A percentile compares a stretch with the other conserved stretches of the same genome.
These are phyloP conservation scores for Trichoderma aggressivum DNA, from an alignment of 2,329 filamentous ascomycete species.

Conservation along the genomic window DNA sequence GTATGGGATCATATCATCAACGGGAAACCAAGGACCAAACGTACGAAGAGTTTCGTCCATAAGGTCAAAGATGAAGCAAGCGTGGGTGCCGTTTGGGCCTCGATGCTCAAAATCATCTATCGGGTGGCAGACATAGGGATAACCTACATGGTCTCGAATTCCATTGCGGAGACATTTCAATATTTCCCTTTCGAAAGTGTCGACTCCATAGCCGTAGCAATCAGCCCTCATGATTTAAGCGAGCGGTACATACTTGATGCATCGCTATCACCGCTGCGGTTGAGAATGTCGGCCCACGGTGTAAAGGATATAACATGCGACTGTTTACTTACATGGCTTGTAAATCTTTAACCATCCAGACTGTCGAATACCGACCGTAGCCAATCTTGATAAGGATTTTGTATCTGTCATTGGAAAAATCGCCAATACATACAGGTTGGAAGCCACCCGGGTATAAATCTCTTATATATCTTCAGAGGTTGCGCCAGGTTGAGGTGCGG, in stretches of 20 bases:
- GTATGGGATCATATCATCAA: background rate
- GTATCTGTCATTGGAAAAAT: conserved; percentile 17
- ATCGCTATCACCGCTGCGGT: background rate
- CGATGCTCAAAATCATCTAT: background rate
- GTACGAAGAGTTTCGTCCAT: background rate
- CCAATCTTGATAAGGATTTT: conserved; percentile 23
- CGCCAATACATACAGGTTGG: conserved; percentile 23
- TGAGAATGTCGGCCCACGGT: background rate
- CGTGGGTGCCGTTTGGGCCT: background rate
- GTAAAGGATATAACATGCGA: background rate
- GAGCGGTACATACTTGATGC: background rate
- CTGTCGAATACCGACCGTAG: conserved; percentile 23
- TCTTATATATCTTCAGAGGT: background rate
- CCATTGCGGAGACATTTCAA: background rate
- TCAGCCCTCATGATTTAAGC: background rate
- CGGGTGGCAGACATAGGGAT: background rate
- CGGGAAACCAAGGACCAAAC: background rate
- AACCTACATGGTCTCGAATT: background rate
- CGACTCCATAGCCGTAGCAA: background rate
- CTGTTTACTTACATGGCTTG: background rate
- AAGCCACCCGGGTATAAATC: conserved; percentile 19
- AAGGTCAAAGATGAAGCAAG: conserved; percentile 1
- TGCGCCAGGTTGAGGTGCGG: background rate
- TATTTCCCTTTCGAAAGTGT: background rate
- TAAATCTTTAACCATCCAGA: conserved; percentile 21